Evolutionary conservation across 495 filamentous ascomycete genomes (phyloP).

Genomic region (Aspergillus hancockii): DNA sequence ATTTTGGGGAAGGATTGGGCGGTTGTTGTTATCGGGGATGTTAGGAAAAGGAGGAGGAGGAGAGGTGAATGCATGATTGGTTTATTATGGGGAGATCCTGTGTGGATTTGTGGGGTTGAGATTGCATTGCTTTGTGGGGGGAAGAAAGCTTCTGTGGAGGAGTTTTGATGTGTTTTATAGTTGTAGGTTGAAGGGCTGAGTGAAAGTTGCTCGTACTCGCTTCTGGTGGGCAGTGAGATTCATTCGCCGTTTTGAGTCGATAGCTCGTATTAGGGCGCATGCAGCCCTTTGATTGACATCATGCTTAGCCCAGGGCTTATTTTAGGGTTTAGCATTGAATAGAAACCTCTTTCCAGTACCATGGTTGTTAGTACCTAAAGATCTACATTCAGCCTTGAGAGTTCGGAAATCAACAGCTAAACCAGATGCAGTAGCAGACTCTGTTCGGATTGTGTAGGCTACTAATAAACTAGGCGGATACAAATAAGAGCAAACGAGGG

Average conservation of each 20-base stretch:
- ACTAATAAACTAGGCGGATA: too few relatives aligned
- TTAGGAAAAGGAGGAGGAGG: not conserved
- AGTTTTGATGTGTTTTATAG: too few relatives aligned
- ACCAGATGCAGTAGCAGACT: too few relatives aligned
- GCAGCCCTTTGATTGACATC: not conserved
- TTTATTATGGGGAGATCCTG: not conserved
- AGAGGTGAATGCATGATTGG: not conserved
- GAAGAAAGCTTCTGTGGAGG: not conserved
- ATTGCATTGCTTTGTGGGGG: not conserved
- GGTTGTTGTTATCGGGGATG: not conserved
- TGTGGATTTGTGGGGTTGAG: not conserved
- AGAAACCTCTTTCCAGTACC: too few relatives aligned
- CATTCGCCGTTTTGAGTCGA: too few relatives aligned
- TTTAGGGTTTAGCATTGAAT: not conserved
- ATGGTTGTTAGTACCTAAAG: too few relatives aligned
- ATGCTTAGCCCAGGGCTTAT: not conserved
- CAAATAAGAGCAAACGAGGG: too few relatives aligned
- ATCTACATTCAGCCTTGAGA: too few relatives aligned
- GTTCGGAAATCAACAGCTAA: too few relatives aligned
- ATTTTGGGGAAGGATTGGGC: not conserved
- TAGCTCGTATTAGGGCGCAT: not conserved
- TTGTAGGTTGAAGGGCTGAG: too few relatives aligned
- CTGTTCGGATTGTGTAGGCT: too few relatives aligned
- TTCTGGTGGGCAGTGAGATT: too few relatives aligned
- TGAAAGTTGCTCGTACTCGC: not conserved